Evolutionary conservation across 352 stramenopile species (phyloP), one percentile per base, ranked within the genome.

Genomic region (Phytophthora tubulina): DNA sequence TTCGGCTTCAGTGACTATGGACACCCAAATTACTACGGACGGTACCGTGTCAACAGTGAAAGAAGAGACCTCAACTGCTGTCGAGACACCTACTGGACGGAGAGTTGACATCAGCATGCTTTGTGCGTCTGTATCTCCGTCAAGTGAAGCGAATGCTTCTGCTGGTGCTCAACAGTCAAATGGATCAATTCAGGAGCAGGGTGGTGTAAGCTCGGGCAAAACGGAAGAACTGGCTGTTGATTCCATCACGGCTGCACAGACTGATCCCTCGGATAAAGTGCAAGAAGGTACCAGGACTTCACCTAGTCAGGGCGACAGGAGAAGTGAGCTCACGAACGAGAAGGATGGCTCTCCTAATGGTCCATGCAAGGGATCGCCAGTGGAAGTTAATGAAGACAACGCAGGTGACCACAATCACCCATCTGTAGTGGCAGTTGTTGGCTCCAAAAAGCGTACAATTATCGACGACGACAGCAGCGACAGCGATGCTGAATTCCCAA

Each of bases 381-480:
- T 39, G 21, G 63, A 63, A 6, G 63, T 78, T 50, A 69, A 73
- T 42, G 56, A 76, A 63, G 72, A 79, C 32, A 65, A 72, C 73
- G 69, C 66, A 49, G 36, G 44, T 39, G 46, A 70, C 21, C 72
- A 73, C 32, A 41, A 41, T 9, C 62, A 74, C 41, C 15, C 53
- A 49, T 33, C 63, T n/a, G 67, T 67, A 38, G 64, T 75, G 52
- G 45, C 57, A 30, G 30, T 73, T 31, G 52, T 78, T 6, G 72
- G 77, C 17, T 70, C 74, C 13, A 91, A 86, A 67, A 91, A 91
- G 52, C 73, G 82, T 54, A 78, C 81, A 51, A 89, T 91, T 61
- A 77, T 91, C 36, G 82, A 90, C 21, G 84, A 91, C 55, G 84
- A 91, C 61, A 81, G 72, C 53, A 84, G 76, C 15, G 81, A 86